These are phyloP conservation scores for Aspergillaceae sp. DNA, from an alignment of 2,329 filamentous ascomycete species.

Conservation along the genomic window DNA sequence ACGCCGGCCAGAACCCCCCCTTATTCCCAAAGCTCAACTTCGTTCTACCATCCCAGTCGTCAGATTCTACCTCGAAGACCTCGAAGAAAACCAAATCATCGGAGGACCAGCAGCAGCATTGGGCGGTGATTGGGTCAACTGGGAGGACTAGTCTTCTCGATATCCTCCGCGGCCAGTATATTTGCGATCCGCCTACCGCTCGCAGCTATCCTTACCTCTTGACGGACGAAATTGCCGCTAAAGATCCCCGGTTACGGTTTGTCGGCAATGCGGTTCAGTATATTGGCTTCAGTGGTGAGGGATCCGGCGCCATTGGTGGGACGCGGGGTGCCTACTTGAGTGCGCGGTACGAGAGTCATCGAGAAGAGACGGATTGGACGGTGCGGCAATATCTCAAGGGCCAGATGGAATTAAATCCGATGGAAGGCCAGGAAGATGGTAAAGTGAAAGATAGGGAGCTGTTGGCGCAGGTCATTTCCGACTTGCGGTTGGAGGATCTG, in stretches of 20 bases:
- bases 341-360: slow-evolving; percentile 78
- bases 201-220: slow-evolving; percentile 72
- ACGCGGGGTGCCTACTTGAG: slow-evolving; percentile 70
- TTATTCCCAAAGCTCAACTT: slow-evolving; percentile 67
- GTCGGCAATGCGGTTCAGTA: slow-evolving; percentile 68
- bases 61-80: too few species aligned
- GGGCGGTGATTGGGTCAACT: slow-evolving; percentile 73
- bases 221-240: slow-evolving; percentile 48
- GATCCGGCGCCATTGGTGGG: slow-evolving; percentile 41
- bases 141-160: slow-evolving; percentile 79
- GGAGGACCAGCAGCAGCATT: slow-evolving; percentile 46
- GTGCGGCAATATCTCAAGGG: slow-evolving; percentile 72
- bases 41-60: slow-evolving; percentile 49
- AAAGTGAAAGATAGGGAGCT: slow-evolving; percentile 42
- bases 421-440: slow-evolving; percentile 46
- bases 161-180: slow-evolving; percentile 63
- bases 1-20: slow-evolving; percentile 53
- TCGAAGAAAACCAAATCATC: background rate
- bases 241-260: slow-evolving; percentile 45
- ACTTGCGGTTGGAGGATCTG: slow-evolving; percentile 61
- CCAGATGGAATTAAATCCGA: slow-evolving; percentile 72
- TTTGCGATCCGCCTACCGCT: slow-evolving; percentile 66
- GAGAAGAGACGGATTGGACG: slow-evolving; percentile 81
- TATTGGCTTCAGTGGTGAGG: slow-evolving; percentile 79
- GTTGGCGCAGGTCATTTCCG: slow-evolving; percentile 55